Conservation (phyloP, 2,329 filamentous ascomycete genomes). For the Bipolaris victoriae region DNA sequence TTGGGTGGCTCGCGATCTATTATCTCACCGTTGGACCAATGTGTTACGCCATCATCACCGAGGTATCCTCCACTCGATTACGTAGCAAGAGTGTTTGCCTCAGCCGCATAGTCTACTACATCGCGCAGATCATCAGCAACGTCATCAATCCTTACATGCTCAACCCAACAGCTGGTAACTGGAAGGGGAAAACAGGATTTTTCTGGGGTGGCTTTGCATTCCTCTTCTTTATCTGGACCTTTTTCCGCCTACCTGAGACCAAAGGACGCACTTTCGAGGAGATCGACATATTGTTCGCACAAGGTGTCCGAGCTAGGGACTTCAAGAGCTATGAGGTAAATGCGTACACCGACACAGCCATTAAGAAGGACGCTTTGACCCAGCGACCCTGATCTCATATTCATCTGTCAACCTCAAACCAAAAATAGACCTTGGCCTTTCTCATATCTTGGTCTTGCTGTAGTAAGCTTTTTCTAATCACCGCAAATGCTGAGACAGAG, state of each 20-base stretch:
- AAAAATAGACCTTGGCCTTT: not conserved
- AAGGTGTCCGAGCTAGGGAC: slow-evolving; percentile 23
- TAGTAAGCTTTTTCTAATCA: not conserved
- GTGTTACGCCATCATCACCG: slow-evolving; percentile 82
- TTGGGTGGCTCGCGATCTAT: slow-evolving; percentile 66
- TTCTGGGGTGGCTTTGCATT: slow-evolving; percentile 80
- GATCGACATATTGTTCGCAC: slow-evolving; percentile 79
- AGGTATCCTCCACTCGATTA: slow-evolving; percentile 78
- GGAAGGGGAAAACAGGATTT: slow-evolving; percentile 78
- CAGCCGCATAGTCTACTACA: slow-evolving; percentile 72
- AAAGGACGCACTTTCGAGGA: slow-evolving; percentile 79
- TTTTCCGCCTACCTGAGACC: slow-evolving; percentile 78
- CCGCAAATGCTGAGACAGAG: too few species aligned
- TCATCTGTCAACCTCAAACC: not conserved
- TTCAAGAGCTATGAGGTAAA: slow-evolving; percentile 12
- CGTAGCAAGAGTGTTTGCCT: slow-evolving; percentile 88
- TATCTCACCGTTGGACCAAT: slow-evolving; percentile 85
- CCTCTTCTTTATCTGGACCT: slow-evolving; percentile 75
- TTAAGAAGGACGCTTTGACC: not conserved
- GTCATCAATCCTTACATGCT: slow-evolving; percentile 70
- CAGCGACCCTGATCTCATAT: not conserved
- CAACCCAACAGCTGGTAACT: slow-evolving; percentile 70
- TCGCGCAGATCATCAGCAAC: slow-evolving; percentile 71
- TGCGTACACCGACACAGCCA: not conserved
- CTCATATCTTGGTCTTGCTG: not conserved